A percentile compares a stretch with the other conserved stretches of the same genome.
Conservation (phyloP, 2,329 filamentous ascomycete species). For the Alternaria consortialis region DNA sequence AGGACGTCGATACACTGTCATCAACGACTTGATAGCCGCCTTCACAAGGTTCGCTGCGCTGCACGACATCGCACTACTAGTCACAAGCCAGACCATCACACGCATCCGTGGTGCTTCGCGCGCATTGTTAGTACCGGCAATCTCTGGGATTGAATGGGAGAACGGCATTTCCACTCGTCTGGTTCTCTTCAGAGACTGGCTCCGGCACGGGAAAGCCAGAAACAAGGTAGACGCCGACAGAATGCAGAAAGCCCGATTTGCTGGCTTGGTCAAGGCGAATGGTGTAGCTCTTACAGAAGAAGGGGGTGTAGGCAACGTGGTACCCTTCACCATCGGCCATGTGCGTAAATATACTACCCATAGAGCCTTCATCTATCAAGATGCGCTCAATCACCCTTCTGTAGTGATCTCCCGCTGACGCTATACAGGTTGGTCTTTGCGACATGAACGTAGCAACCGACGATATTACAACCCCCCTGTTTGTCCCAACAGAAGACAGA, state of each 20-base stretch:
- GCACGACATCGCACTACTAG: constrained; percentile 74
- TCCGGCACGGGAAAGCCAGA: constrained; percentile 40
- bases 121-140: constrained; percentile 76
- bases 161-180: constrained; percentile 76
- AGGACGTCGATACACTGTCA: constrained; percentile 65
- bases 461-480: constrained; percentile 40
- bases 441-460: constrained; percentile 42
- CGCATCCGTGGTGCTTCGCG: constrained; percentile 73
- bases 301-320: constrained; percentile 58
- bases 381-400: constrained; percentile 19
- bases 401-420: constrained; percentile 34
- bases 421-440: constrained; percentile 43
- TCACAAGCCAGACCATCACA: constrained; percentile 84
- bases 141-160: constrained; percentile 83
- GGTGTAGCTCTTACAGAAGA: constrained; percentile 53
- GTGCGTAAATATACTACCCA: constrained; percentile 53
- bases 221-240: constrained; percentile 38
- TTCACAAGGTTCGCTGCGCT: constrained; percentile 77
- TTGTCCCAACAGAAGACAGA: constrained; percentile 39
- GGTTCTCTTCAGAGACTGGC: constrained; percentile 79
- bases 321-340: constrained; percentile 58
- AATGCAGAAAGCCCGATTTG: constrained; percentile 50
- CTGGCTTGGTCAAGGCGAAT: constrained; percentile 56
- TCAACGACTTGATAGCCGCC: constrained; percentile 68
- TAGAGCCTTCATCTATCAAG: constrained; percentile 34